phyloP scores from a whole-genome alignment of 352 stramenopile species.

The Globisporangium okanoganense region DNA sequence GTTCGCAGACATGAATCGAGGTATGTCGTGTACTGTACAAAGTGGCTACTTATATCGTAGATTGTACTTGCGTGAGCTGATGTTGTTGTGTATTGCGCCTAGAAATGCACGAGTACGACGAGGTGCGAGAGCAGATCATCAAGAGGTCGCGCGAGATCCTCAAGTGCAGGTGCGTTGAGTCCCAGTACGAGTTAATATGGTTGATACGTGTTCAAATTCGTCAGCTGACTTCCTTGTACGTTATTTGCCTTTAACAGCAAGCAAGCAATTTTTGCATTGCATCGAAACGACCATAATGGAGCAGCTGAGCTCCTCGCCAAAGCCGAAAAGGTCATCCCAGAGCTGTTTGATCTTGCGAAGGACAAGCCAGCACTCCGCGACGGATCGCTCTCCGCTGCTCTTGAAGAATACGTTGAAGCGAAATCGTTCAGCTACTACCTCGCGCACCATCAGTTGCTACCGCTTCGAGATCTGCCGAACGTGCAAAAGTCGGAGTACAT shows the following conservation, averaged over 20 bases:
- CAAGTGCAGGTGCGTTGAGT: slow-evolving; percentile 72
- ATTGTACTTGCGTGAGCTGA: neutral
- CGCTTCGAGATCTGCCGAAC: slow-evolving; percentile 41
- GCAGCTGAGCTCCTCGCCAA: slow-evolving; percentile 50
- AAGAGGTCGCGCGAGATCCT: slow-evolving; percentile 94
- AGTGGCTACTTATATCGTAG: neutral
- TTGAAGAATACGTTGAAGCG: slow-evolving; percentile 95
- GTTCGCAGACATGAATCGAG: slow-evolving; percentile 51
- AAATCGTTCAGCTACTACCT: slow-evolving; percentile 91
- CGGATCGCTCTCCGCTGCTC: slow-evolving; percentile 72
- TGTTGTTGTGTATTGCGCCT: neutral
- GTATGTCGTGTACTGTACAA: slow-evolving; percentile 15
- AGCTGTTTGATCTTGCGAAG: slow-evolving; percentile 81
- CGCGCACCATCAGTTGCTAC: slow-evolving; percentile 43
- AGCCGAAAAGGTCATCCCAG: slow-evolving; percentile 56
- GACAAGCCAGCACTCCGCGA: slow-evolving; percentile 81
- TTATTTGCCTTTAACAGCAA: slow-evolving; percentile 52
- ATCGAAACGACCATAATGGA: slow-evolving; percentile 74
- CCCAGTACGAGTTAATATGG: neutral
- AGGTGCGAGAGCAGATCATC: slow-evolving; percentile 92
- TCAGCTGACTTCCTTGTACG: neutral
- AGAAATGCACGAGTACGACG: slow-evolving; percentile 91
- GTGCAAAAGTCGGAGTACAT: slow-evolving; percentile 91
- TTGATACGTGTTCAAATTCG: neutral
- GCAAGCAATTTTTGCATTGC: slow-evolving; percentile 92